Evolutionary conservation across 2,329 filamentous ascomycete genomes (phyloP), one percentile per base, ranked within the genome.

Genomic region (Thelonectria blattea): DNA sequence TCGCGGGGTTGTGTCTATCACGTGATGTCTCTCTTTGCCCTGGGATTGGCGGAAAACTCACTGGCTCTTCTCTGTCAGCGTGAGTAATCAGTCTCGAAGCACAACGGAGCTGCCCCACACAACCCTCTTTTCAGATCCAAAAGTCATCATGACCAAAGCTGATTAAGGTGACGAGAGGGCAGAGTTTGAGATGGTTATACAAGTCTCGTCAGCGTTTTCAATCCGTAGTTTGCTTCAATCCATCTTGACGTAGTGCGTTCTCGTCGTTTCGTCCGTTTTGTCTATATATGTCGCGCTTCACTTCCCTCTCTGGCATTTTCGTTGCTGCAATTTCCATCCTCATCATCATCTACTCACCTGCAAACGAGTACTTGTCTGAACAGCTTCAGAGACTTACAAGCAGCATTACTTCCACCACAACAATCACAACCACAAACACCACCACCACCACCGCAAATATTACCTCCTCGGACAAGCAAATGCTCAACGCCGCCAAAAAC

Each of bases 211-310:
- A 71, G 68, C 65, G 64, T 68, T 67, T 50, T 52, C 61, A 72
- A 70, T 62, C 52, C 60, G 56, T 68, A 56, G 45, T 60, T 60
- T 37, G 70, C 65, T 59, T 43, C 17, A 51, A 61, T 63, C 47
- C 53, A 58, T 58, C 27, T 32, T 37, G 22, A 50, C 58, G 27
- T 65, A 57, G 17, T 61, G 61, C 63, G n/a, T 74, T 74, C 71
- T 68, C 58, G 63, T 52, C 30, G 49, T 30, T 74, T 73, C 69
- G 49, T 39, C 54, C 17, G 56, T 14, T 32, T 61, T 7, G 50
- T 63, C 55, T 76, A 79, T 78, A 79, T 75, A 79, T 79, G 76
- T 68, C 68, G 63, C 76, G 74, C 47, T 63, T 74, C 67, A 62
- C 69, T 62, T 64, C 72, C 60, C 56, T 71, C 48, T 61, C 67